phyloP scores from a whole-genome alignment of 1,284 basidiomycete species.

The Microbotryum violaceum region DNA sequence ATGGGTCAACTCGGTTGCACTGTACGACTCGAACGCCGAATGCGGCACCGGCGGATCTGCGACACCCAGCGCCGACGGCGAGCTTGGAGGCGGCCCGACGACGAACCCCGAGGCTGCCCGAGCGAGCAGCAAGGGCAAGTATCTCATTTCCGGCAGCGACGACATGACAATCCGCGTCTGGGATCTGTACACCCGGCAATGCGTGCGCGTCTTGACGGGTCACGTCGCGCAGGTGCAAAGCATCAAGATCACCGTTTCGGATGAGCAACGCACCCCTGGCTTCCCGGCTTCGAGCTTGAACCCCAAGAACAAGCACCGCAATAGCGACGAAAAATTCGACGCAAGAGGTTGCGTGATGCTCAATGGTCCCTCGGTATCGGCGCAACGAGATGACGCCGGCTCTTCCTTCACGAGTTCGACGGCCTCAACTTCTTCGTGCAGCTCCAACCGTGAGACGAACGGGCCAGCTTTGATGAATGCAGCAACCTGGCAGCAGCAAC shows the following conservation, averaged over 20 bases:
- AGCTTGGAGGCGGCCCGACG: conserved; percentile 21
- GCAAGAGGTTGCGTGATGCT: neutral
- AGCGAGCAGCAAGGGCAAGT: conserved; percentile 48
- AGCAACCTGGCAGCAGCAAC: neutral
- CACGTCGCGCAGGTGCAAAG: conserved; percentile 95
- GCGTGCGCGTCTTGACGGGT: conserved; percentile 75
- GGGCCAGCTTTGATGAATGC: too few relatives aligned
- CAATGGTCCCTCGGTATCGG: too few relatives aligned
- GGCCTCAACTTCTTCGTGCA: too few relatives aligned
- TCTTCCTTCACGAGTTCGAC: too few relatives aligned
- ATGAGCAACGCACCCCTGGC: conserved; percentile 29
- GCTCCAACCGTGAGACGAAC: too few relatives aligned
- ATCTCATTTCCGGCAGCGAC: conserved; percentile 94
- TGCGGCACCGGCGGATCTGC: conserved; percentile 8
- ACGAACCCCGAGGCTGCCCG: conserved; percentile 29
- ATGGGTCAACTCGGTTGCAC: conserved; percentile 91
- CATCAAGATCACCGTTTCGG: conserved; percentile 50
- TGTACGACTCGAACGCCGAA: conserved; percentile 54
- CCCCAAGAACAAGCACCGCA: neutral
- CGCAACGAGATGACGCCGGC: too few relatives aligned
- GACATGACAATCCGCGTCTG: conserved; percentile 90
- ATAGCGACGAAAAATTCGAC: neutral
- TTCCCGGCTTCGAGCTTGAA: conserved; percentile 27
- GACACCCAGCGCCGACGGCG: conserved; percentile 8
- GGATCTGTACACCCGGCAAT: conserved; percentile 76